Evolutionary conservation across 805 yeast genomes (phyloP).

Genomic region (Candida nemodendra): DNA sequence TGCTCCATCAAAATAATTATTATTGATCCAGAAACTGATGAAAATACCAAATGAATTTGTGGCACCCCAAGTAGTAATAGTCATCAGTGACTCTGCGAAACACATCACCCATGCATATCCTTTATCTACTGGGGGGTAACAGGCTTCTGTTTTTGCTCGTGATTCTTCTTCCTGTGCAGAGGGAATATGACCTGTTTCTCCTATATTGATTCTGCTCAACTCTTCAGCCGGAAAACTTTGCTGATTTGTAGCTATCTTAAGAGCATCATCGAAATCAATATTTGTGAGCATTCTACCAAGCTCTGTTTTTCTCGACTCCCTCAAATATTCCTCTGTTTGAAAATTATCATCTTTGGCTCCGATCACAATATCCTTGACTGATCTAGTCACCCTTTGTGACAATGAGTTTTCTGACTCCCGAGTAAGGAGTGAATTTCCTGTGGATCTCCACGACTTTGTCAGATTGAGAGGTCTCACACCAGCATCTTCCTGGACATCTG

Average conservation of each 20-base stretch:
- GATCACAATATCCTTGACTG: constrained; percentile 5
- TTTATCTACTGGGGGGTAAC: constrained; percentile 41
- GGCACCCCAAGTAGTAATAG: constrained; percentile 64
- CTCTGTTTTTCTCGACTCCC: constrained; percentile 11
- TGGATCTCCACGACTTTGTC: too few species aligned
- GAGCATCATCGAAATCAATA: constrained; percentile 24
- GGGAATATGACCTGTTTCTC: constrained; percentile 3
- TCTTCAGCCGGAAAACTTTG: constrained; percentile 1
- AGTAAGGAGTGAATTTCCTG: too few species aligned
- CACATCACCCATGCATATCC: constrained; percentile 61
- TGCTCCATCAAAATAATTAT: constrained; percentile 50
- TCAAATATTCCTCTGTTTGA: constrained; percentile 14
- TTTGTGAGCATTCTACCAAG: constrained; percentile 22
- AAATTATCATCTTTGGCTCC: constrained; percentile 22
- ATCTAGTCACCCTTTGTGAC: constrained; percentile 2
- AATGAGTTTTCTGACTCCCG: too few species aligned
- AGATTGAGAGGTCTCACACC: too few species aligned
- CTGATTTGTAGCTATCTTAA: constrained; percentile 14
- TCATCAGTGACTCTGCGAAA: constrained; percentile 42
- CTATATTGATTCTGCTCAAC: constrained; percentile 1
- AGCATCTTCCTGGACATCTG: too few species aligned
- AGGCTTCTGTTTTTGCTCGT: constrained; percentile 20
- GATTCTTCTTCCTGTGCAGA: constrained; percentile 4
- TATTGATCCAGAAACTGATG: constrained; percentile 49
- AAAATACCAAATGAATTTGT: constrained; percentile 60